Percentiles rank a stretch among this genome's conserved stretches.
These are phyloP conservation scores for Fusarium robinianum DNA, from an alignment of 2,329 filamentous ascomycete genomes.

Conservation along the genomic window DNA sequence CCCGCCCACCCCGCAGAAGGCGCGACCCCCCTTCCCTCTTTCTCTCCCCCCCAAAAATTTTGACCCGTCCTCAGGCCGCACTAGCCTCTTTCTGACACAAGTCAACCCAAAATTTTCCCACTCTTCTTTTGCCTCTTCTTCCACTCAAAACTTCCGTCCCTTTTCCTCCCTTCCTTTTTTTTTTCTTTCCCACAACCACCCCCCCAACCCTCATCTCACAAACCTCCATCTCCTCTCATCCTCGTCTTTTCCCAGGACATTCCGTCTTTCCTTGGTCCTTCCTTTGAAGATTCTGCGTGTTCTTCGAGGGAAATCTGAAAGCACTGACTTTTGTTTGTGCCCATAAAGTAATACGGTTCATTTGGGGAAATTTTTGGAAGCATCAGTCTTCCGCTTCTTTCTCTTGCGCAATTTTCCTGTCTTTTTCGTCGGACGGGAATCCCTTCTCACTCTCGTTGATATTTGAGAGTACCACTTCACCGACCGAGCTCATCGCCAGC, in stretches of 20 bases:
- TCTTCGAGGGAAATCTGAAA: constrained; percentile 47
- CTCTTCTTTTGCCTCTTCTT: constrained; percentile 42
- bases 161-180: constrained; percentile 42
- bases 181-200: constrained; percentile 42
- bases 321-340: constrained; percentile 40
- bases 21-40: constrained; percentile 3
- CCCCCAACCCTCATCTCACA: constrained; percentile 40
- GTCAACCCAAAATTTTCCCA: constrained; percentile 43
- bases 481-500: constrained; percentile 17
- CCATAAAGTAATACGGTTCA: constrained; percentile 41
- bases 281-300: constrained; percentile 53
- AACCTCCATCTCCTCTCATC: constrained; percentile 38
- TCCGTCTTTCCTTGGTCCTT: constrained; percentile 50
- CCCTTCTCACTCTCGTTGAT: constrained; percentile 34
- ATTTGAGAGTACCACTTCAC: constrained; percentile 37
- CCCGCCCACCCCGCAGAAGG: neutral
- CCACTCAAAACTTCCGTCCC: constrained; percentile 36
- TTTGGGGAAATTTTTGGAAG: constrained; percentile 41
- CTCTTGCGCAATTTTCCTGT: constrained; percentile 39
- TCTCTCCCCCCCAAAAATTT: constrained; percentile 36
- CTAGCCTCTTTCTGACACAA: constrained; percentile 41
- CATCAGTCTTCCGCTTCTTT: constrained; percentile 43
- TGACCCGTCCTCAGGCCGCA: constrained; percentile 30
- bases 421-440: constrained; percentile 38
- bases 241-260: constrained; percentile 39